Evolutionary conservation across 2,329 filamentous ascomycete genomes (phyloP).

Genomic region (Cladosporium velox): DNA sequence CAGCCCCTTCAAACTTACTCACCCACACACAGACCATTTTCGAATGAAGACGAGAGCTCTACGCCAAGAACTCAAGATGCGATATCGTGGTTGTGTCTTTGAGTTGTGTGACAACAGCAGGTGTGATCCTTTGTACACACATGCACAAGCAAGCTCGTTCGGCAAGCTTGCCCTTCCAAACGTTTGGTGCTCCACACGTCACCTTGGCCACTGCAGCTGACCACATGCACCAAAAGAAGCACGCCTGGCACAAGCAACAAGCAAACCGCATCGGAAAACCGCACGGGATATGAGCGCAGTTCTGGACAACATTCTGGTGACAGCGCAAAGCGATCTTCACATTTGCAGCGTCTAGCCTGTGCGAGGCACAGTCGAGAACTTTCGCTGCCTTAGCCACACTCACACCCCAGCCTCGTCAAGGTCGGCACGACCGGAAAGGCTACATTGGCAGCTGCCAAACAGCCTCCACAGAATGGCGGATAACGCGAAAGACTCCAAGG

Average conservation of each 20-base stretch:
- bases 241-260: neutral
- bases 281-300: neutral
- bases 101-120: neutral
- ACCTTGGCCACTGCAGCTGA: slow-evolving; percentile 13
- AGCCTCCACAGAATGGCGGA: slow-evolving; percentile 3
- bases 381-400: neutral
- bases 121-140: neutral
- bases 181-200: neutral
- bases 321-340: neutral
- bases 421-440: neutral
- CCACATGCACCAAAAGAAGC: slow-evolving; percentile 3
- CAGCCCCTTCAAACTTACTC: neutral
- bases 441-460: neutral
- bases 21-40: neutral
- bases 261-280: neutral
- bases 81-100: neutral
- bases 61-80: too few relatives aligned
- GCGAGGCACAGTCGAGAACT: neutral
- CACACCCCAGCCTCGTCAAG: neutral
- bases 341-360: neutral
- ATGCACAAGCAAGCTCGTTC: slow-evolving; percentile 3
- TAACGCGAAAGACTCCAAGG: slow-evolving; percentile 5
- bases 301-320: neutral
- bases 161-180: neutral
- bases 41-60: neutral